These are phyloP conservation scores for Rhododendron ferrugineum DNA, from an alignment of 148 eudicot genomes.

Conservation along the genomic window DNA sequence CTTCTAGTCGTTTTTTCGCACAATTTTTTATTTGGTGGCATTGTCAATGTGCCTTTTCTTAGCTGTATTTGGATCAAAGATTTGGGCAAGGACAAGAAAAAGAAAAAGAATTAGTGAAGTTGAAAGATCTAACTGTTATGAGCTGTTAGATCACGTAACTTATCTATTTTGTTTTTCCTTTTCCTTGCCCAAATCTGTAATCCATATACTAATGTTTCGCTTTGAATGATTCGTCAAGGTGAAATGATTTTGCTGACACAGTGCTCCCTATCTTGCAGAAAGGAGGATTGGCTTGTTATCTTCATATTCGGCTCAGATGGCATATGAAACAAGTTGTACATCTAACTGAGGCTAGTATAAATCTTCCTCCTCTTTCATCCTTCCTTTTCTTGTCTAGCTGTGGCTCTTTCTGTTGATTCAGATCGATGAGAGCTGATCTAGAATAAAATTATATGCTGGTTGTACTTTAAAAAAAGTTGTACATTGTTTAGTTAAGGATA, in stretches of 20 bases:
- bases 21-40: not conserved
- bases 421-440: conserved; percentile 33
- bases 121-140: not conserved
- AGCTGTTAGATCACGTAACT: not conserved
- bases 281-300: conserved; percentile 40
- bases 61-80: not conserved
- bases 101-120: not conserved
- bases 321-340: conserved; percentile 40
- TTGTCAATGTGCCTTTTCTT: not conserved
- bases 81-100: not conserved
- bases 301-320: conserved; percentile 35
- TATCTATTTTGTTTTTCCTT: not conserved
- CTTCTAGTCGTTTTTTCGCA: not conserved
- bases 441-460: conserved; percentile 46
- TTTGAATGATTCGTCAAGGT: not conserved
- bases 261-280: conserved; percentile 34
- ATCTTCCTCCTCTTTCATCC: conserved; percentile 13
- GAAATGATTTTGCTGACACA: not conserved
- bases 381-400: conserved; percentile 1
- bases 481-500: conserved; percentile 61
- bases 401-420: conserved; percentile 20
- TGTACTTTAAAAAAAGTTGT: conserved; percentile 52
- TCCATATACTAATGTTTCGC: not conserved
- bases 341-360: conserved; percentile 54
- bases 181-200: not conserved